phyloP scores from a whole-genome alignment of 495 filamentous ascomycete species.

The Penicillium ochrochloron region DNA sequence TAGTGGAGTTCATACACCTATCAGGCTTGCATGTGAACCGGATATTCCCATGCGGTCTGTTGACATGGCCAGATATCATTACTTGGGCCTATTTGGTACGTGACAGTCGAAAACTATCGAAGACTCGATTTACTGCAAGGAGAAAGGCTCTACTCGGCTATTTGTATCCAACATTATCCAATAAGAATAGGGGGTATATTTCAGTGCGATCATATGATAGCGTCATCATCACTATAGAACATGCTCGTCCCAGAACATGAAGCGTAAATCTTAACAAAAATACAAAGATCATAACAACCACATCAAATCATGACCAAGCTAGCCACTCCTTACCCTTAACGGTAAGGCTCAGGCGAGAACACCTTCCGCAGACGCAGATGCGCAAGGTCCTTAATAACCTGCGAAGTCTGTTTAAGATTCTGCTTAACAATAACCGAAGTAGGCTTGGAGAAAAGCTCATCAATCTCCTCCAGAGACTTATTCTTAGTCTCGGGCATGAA shows the following conservation, averaged over 20 bases:
- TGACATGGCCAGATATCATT: no score
- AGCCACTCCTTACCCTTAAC: constrained; percentile 2
- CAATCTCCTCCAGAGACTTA: constrained; percentile 65
- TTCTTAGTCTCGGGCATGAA: constrained; percentile 71
- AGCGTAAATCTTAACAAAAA: constrained; percentile 2
- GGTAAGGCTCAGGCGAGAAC: constrained; percentile 38
- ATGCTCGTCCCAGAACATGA: constrained; percentile 12
- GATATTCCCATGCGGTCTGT: no score
- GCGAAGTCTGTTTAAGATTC: constrained; percentile 48
- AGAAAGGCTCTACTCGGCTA: neutral
- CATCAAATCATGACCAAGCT: constrained; percentile 3
- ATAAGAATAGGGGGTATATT: constrained; percentile 22
- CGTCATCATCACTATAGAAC: constrained; percentile 17
- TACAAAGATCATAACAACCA: neutral
- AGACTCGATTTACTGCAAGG: no score
- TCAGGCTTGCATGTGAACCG: no score
- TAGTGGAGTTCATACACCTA: no score
- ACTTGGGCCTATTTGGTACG: no score
- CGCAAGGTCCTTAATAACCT: constrained; percentile 39
- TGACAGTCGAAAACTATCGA: no score
- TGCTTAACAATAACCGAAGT: constrained; percentile 58
- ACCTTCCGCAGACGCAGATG: constrained; percentile 40
- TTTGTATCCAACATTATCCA: neutral
- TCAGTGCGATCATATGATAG: constrained; percentile 12
- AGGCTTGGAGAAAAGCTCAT: constrained; percentile 59